phyloP scores from a whole-genome alignment of 495 filamentous ascomycete species.

The Letharia lupina region DNA sequence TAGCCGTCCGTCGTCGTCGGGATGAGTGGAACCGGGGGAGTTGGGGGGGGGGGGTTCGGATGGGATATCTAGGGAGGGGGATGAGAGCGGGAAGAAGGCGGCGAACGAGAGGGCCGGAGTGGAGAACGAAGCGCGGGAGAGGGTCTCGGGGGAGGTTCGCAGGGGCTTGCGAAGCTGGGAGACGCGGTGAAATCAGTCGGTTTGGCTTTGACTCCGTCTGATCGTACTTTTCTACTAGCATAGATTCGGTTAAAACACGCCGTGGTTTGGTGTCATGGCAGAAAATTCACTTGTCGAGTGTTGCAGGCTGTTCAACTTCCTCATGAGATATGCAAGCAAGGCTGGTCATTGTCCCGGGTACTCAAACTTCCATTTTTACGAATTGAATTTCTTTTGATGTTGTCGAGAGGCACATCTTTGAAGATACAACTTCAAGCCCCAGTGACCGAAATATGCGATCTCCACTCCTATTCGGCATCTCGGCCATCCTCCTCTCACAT shows the following conservation, averaged over 20 bases:
- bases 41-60: fast-evolving
- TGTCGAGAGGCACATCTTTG: background rate
- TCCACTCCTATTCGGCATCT: background rate
- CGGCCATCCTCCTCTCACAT: background rate
- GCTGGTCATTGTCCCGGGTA: background rate
- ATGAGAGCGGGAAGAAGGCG: background rate
- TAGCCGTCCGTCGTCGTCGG: background rate
- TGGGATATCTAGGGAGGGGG: background rate
- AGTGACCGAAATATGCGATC: background rate
- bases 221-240: too few species aligned
- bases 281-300: background rate
- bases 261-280: background rate
- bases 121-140: background rate
- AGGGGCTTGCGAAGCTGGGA: background rate
- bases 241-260: background rate
- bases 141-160: background rate
- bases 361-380: background rate
- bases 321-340: background rate
- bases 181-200: background rate
- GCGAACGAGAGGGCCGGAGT: background rate
- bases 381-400: background rate
- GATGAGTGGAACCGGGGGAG: background rate
- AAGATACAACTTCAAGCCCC: background rate
- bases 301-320: background rate
- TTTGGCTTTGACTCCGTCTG: background rate